Evolutionary conservation across 2,329 filamentous ascomycete genomes (phyloP).

Genomic region (Colletotrichum sp.): DNA sequence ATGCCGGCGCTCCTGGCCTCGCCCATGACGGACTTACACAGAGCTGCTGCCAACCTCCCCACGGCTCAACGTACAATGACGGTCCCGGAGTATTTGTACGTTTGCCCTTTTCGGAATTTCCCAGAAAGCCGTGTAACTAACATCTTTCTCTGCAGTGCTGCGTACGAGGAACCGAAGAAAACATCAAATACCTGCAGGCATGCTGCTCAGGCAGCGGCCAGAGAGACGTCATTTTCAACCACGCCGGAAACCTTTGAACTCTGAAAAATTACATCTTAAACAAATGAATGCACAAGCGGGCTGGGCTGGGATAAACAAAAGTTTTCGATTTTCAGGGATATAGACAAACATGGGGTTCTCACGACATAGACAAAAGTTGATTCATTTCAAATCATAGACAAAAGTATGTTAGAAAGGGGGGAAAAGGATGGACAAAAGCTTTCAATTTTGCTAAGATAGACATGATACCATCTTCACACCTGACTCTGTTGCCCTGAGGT

Average conservation of each 20-base stretch:
- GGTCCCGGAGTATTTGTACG: neutral
- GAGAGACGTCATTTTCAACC: neutral
- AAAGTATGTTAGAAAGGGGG: neutral
- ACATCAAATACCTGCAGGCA: neutral
- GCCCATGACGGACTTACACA: neutral
- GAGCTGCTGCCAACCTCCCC: neutral
- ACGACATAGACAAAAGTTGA: neutral
- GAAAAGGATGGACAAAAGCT: too few relatives aligned
- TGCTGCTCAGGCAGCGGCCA: neutral
- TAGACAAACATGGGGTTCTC: neutral
- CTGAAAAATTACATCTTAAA: too few relatives aligned
- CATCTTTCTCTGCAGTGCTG: neutral
- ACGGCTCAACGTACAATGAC: neutral
- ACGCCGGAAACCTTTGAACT: neutral
- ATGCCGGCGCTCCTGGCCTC: neutral
- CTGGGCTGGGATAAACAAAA: neutral
- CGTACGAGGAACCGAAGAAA: neutral
- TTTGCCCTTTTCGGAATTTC: rapidly evolving
- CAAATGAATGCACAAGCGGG: neutral
- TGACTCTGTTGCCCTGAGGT: too few relatives aligned
- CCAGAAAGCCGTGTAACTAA: neutral
- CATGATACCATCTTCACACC: too few relatives aligned
- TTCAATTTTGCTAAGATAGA: too few relatives aligned
- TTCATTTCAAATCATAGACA: neutral
- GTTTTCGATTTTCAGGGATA: neutral